Evolutionary conservation across 1,139 yeast genomes (phyloP).

Genomic region (Yamadazyma buinensis): DNA sequence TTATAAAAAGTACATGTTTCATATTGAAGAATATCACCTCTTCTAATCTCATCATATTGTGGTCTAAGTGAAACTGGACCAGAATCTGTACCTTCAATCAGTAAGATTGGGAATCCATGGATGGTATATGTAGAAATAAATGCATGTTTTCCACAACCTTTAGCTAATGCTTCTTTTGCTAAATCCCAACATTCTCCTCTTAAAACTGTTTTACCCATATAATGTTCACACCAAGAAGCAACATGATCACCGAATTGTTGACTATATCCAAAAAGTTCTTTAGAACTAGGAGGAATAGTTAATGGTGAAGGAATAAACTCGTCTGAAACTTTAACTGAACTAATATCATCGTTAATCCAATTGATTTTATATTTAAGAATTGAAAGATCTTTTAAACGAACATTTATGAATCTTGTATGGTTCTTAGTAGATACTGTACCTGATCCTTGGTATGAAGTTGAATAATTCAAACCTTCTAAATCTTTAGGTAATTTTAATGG

Average conservation of each 20-base stretch:
- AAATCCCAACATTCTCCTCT: conserved; percentile 80
- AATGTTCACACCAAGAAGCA: conserved; percentile 62
- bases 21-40: conserved; percentile 43
- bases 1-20: conserved; percentile 41
- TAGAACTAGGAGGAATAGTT: conserved; percentile 27
- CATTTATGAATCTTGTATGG: conserved; percentile 21
- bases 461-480: conserved; percentile 33
- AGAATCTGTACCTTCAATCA: conserved; percentile 25
- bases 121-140: conserved; percentile 50
- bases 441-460: conserved; percentile 13
- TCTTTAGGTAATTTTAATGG: conserved; percentile 30
- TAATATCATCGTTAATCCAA: conserved; percentile 37
- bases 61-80: conserved; percentile 16
- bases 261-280: conserved; percentile 38
- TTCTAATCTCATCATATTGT: conserved; percentile 34
- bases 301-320: conserved; percentile 52
- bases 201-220: conserved; percentile 54
- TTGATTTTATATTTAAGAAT: conserved; percentile 41
- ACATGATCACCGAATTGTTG: conserved; percentile 49
- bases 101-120: conserved; percentile 58
- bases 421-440: conserved; percentile 8
- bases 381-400: conserved; percentile 51
- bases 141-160: conserved; percentile 62
- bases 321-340: conserved; percentile 21
- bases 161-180: conserved; percentile 58